Percentiles rank a stretch among this genome's conserved stretches.
These are phyloP conservation scores for Ascodesmis nigricans DNA, from an alignment of 495 filamentous ascomycete genomes.

Conservation along the genomic window DNA sequence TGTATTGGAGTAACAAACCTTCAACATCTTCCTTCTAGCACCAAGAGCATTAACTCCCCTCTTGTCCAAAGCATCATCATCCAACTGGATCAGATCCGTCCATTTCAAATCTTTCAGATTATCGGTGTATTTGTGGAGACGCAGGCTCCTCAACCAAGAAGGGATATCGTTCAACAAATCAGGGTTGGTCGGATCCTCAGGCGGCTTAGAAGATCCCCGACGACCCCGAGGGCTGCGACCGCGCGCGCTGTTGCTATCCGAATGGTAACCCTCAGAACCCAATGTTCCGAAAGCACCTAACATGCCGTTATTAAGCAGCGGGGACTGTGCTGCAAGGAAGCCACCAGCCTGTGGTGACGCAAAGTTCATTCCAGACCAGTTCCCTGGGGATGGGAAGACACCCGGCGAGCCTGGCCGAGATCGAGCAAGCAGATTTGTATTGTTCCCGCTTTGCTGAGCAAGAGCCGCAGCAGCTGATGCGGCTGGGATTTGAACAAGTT, in stretches of 20 bases:
- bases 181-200: slow-evolving; percentile 89
- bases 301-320: slow-evolving; percentile 49
- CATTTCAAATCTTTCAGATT: slow-evolving; percentile 93
- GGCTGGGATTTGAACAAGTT: slow-evolving; percentile 71
- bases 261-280: slow-evolving; percentile 65
- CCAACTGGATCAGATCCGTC: slow-evolving; percentile 77
- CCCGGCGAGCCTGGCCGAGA: slow-evolving; percentile 89
- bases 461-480: slow-evolving; percentile 68
- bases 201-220: slow-evolving; percentile 86
- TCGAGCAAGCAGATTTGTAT: slow-evolving; percentile 39
- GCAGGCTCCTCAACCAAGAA: slow-evolving; percentile 79
- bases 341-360: slow-evolving; percentile 88
- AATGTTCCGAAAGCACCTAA: slow-evolving; percentile 50
- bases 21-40: slow-evolving; percentile 92
- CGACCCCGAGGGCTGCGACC: slow-evolving; percentile 84
- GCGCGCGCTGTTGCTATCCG: slow-evolving; percentile 81
- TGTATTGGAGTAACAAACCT: slow-evolving; percentile 33
- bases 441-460: slow-evolving; percentile 41
- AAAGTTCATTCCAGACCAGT: slow-evolving; percentile 47
- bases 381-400: slow-evolving; percentile 52
- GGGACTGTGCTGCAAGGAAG: slow-evolving; percentile 69
- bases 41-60: slow-evolving; percentile 88
- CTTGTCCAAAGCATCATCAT: slow-evolving; percentile 83
- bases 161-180: slow-evolving; percentile 85
- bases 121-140: slow-evolving; percentile 96